Conservation (phyloP, 192 early-diverging fungal genomes). For the Helicostylum pulchrum region DNA sequence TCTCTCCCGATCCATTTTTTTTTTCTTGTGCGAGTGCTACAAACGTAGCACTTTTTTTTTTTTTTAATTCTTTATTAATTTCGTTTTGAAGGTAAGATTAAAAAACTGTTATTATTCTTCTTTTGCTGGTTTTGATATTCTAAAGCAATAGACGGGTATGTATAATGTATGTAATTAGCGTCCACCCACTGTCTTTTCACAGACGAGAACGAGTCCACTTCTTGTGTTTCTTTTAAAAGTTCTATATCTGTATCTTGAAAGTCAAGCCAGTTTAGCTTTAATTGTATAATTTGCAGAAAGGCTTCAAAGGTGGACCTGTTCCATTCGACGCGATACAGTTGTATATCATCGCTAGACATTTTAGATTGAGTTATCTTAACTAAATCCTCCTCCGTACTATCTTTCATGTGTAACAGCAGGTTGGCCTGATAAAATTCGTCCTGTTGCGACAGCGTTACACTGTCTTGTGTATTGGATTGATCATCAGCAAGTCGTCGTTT, state of each 20-base stretch:
- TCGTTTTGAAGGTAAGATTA: too few relatives aligned
- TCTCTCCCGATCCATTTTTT: too few relatives aligned
- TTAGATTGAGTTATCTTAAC: neutral
- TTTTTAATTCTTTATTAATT: too few relatives aligned
- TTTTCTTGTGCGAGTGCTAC: too few relatives aligned
- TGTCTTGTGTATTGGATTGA: neutral
- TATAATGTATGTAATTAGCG: neutral
- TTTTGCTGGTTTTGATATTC: conserved; percentile 1
- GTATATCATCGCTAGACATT: neutral
- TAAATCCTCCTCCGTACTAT: neutral
- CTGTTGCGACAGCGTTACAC: too few relatives aligned
- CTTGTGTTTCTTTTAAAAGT: too few relatives aligned
- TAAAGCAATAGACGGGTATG: conserved; percentile 8
- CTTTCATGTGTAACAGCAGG: neutral
- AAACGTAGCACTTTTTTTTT: too few relatives aligned
- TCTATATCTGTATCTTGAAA: too few relatives aligned
- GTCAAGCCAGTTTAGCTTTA: neutral
- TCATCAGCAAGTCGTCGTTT: neutral
- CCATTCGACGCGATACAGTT: conserved; percentile 9
- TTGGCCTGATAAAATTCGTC: neutral
- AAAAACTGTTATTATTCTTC: too few relatives aligned
- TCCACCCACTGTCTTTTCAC: conserved; percentile 26
- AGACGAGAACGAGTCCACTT: neutral
- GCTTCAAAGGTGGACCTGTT: neutral
- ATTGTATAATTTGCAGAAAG: neutral